Percentiles rank a stretch among this genome's conserved stretches.
These are phyloP conservation scores for Hirsutella minnesotensis DNA, from an alignment of 2,329 filamentous ascomycete species.

Conservation along the genomic window DNA sequence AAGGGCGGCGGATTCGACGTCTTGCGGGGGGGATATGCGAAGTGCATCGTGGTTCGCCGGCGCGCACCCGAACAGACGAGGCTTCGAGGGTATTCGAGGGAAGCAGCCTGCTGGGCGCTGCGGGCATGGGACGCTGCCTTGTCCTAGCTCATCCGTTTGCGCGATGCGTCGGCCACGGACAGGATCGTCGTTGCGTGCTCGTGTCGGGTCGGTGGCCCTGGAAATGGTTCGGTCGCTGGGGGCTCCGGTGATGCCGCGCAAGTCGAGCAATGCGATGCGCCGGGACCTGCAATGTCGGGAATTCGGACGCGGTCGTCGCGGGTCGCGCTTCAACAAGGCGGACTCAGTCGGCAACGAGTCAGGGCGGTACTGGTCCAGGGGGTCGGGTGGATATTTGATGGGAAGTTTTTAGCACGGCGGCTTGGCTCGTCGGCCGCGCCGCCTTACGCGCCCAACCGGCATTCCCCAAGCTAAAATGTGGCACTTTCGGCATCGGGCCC, in stretches of 20 bases:
- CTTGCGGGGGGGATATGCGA: conserved; percentile 80
- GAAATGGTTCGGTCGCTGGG: background rate
- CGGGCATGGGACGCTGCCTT: background rate
- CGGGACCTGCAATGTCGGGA: background rate
- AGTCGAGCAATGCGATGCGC: background rate
- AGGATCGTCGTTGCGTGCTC: background rate
- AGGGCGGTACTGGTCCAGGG: background rate
- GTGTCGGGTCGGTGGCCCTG: background rate
- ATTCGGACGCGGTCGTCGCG: background rate
- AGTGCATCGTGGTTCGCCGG: conserved; percentile 54
- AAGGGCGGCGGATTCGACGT: conserved; percentile 66
- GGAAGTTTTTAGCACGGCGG: background rate
- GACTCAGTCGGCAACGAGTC: background rate
- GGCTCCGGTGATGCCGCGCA: background rate
- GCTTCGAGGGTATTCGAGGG: background rate
- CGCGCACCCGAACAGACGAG: background rate
- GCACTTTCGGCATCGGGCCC: conserved; percentile 6
- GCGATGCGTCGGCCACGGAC: background rate
- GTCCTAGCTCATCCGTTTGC: conserved; percentile 1
- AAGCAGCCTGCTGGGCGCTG: background rate
- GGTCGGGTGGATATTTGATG: background rate
- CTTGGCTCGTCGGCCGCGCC: background rate
- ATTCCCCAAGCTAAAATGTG: background rate
- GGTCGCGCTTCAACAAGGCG: background rate
- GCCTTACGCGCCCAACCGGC: background rate